Conservation (phyloP, 2,329 filamentous ascomycete species). For the Grosmannia serpens region DNA sequence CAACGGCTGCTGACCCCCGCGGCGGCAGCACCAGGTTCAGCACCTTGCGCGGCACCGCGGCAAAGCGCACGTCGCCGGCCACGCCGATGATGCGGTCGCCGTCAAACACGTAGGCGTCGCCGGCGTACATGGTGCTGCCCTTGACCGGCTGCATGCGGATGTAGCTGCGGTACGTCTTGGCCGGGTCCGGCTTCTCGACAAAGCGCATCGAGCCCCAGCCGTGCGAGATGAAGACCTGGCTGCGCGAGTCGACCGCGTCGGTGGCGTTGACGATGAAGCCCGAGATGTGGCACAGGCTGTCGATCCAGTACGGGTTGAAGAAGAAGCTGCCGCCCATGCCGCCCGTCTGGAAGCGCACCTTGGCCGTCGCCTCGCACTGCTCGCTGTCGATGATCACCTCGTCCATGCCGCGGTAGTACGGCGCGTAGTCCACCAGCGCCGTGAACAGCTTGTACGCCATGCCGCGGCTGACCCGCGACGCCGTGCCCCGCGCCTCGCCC, state of each 20-base stretch:
- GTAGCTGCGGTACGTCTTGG: constrained; percentile 42
- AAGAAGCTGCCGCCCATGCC: constrained; percentile 32
- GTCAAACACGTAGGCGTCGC: constrained; percentile 44
- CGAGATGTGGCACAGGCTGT: constrained; percentile 46
- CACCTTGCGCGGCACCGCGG: constrained; percentile 52
- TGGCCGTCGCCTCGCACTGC: constrained; percentile 30
- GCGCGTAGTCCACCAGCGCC: constrained; percentile 44
- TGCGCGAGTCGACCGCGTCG: constrained; percentile 41
- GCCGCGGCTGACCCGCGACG: constrained; percentile 61
- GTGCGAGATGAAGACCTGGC: constrained; percentile 47
- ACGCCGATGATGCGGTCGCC: constrained; percentile 37
- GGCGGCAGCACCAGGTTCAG: constrained; percentile 58
- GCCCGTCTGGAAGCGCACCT: constrained; percentile 33
- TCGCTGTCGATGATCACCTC: constrained; percentile 43
- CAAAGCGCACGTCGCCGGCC: constrained; percentile 50
- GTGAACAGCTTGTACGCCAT: constrained; percentile 64
- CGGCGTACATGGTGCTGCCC: constrained; percentile 38
- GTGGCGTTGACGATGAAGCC: constrained; percentile 51
- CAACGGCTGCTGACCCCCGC: constrained; percentile 30
- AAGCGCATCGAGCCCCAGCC: constrained; percentile 45
- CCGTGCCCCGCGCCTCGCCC: constrained; percentile 52
- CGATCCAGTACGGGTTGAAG: constrained; percentile 47
- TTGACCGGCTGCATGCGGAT: constrained; percentile 45
- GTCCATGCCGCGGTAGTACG: constrained; percentile 44
- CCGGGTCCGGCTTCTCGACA: constrained; percentile 30